A percentile compares a stretch with the other conserved stretches of the same genome.
phyloP scores from a whole-genome alignment of 345 rosid genomes.

The Mercurialis annua region DNA sequence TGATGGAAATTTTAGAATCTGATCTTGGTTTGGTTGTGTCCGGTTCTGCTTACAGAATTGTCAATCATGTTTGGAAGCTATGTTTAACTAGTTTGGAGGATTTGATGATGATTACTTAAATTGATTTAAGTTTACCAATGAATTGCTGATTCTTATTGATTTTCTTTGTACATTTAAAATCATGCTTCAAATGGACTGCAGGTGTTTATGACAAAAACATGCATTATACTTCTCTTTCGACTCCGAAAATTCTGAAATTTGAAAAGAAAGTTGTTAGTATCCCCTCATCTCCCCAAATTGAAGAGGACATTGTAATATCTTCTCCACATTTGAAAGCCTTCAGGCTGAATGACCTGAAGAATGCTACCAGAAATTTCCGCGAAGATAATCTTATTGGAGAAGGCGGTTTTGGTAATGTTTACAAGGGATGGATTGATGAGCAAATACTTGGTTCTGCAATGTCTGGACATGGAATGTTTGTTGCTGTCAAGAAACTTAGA shows the following conservation, averaged over 20 bases:
- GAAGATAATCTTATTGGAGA: conserved; percentile 64
- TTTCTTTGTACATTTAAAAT: not conserved
- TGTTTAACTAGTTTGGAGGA: too few relatives aligned
- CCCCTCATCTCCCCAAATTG: conserved; percentile 34
- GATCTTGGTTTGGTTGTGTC: not conserved
- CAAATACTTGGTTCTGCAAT: conserved; percentile 34
- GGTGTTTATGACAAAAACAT: not conserved
- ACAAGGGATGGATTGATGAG: conserved; percentile 71
- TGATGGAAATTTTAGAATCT: too few relatives aligned
- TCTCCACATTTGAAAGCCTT: conserved; percentile 57
- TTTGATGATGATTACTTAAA: too few relatives aligned
- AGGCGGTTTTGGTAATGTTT: conserved; percentile 90
- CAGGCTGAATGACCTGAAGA: conserved; percentile 47
- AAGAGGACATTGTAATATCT: conserved; percentile 45
- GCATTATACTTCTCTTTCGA: not conserved
- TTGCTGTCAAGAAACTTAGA: conserved; percentile 79
- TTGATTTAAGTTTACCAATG: not conserved
- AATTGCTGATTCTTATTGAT: not conserved
- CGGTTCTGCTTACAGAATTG: not conserved
- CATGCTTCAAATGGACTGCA: not conserved
- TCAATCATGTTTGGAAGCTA: too few relatives aligned
- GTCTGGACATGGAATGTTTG: conserved; percentile 44
- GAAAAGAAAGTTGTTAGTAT: conserved; percentile 22
- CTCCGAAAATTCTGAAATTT: conserved; percentile 6
- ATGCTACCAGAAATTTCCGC: conserved; percentile 64